Base-by-base conservation (phyloP, 495 filamentous ascomycete species). In the Mycothermus thermophilus region DNA sequence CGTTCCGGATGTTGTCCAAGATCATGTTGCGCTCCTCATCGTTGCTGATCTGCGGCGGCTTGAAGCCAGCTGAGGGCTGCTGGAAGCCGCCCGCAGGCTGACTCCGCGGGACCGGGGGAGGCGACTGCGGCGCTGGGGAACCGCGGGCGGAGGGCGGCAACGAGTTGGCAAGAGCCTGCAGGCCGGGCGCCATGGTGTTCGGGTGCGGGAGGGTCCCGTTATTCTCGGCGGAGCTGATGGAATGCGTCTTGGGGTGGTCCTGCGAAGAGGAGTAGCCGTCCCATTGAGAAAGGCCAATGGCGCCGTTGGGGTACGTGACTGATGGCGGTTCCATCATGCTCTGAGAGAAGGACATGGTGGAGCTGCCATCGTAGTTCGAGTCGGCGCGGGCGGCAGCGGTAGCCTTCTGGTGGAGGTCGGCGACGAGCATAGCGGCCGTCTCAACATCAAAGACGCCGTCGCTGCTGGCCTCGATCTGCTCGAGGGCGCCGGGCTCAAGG, bases 401-500 rank as follows among this genome's bases (percentile, higher is more conserved):
- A 49, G 90, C 88, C 64, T 94, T 93, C 62, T 95, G 85, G 66
- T 93, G 92, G 58, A 96, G 80, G 62, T 96, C 84, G 54, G 92
- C 90, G 72, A 97, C 90, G 67, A 97, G 76, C 83, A 93, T 94
- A 44, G 92, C 90, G 50, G 90, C 90, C 52, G 86, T 88, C 72
- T 97, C 90, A 58, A 95, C 76, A 64, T 95, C 88, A 55, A 93
- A 83, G 71, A 90, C 83, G 57, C 83, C 85, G 57, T 97, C 90
- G 63, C 76, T 84, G 63, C 79, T 83, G 43, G 81, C 84, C 61
- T 94, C 87, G 41, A 94, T 83, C 58, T 95, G 87, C 63, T 96
- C 90, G 49, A 96, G 65, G 21, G 85, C 79, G 20, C 83, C 78
- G 16, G 85, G 74, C 50, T 96, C 90, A 52, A 94, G 72, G 38